Evolutionary conservation across 441 rosid species (phyloP).

Genomic region (Gossypium trilobum): DNA sequence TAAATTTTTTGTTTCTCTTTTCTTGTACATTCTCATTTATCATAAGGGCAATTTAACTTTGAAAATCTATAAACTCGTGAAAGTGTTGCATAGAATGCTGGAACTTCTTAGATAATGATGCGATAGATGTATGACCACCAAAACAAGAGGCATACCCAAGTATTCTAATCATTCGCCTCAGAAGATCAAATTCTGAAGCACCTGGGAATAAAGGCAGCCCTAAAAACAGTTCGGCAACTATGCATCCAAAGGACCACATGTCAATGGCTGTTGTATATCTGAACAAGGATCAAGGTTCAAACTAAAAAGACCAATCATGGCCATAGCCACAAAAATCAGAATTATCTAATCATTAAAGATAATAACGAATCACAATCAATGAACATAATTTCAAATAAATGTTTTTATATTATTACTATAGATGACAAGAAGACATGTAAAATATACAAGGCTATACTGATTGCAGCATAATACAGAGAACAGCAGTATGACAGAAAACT

Average conservation of each 20-base stretch:
- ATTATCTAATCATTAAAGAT: neutral
- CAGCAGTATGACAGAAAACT: neutral
- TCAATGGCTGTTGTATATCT: slow-evolving; percentile 97
- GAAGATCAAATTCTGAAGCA: slow-evolving; percentile 95
- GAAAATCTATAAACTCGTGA: neutral
- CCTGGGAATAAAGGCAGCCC: slow-evolving; percentile 98
- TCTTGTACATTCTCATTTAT: neutral
- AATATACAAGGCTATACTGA: neutral
- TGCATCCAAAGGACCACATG: slow-evolving; percentile 99
- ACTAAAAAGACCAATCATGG: slow-evolving; percentile 9
- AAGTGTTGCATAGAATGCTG: neutral
- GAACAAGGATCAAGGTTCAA: slow-evolving; percentile 41
- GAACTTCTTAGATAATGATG: neutral
- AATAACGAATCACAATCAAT: neutral
- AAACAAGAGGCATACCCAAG: slow-evolving; percentile 61
- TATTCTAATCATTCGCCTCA: slow-evolving; percentile 82
- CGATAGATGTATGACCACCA: neutral
- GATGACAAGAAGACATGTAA: neutral
- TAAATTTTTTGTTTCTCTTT: neutral
- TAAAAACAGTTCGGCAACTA: slow-evolving; percentile 94
- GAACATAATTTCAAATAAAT: neutral
- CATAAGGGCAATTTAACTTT: neutral
- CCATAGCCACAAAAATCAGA: slow-evolving; percentile 1
- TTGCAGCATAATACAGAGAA: neutral
- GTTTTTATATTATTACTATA: neutral